Percentiles rank a stretch among this genome's conserved stretches.
phyloP scores from a whole-genome alignment of 371 early-diverging fungal genomes.

The Rhizopus stolonifer region DNA sequence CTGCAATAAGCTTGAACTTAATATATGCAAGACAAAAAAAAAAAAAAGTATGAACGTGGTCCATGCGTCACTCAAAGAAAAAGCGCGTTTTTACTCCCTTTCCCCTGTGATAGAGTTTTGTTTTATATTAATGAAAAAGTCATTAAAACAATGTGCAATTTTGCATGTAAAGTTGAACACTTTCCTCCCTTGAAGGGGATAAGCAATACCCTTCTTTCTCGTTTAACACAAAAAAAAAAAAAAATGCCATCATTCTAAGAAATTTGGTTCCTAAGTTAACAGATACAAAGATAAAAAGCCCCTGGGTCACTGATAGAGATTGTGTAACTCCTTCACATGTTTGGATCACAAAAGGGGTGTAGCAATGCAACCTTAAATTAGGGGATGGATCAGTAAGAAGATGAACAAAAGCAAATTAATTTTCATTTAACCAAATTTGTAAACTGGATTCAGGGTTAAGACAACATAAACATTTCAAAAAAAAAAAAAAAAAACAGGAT shows the following conservation, averaged over 20 bases:
- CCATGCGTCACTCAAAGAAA: not conserved
- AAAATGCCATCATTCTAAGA: not conserved
- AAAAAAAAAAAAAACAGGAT: too few species aligned
- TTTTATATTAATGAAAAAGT: not conserved
- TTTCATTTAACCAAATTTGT: not conserved
- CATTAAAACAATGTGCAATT: slow-evolving; percentile 1
- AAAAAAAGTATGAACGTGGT: not conserved
- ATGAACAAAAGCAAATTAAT: not conserved
- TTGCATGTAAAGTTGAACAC: not conserved
- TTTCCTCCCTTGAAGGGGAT: not conserved
- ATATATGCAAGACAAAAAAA: slow-evolving; percentile 2
- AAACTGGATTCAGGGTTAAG: too few species aligned
- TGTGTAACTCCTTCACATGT: not conserved
- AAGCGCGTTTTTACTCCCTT: not conserved
- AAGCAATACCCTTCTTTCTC: too few species aligned
- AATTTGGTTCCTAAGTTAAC: not conserved
- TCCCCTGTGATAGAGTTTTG: not conserved
- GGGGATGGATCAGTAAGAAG: too few species aligned
- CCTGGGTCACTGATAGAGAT: not conserved
- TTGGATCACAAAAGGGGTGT: too few species aligned
- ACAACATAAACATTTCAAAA: too few species aligned
- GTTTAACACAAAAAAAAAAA: too few species aligned
- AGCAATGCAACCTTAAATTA: not conserved
- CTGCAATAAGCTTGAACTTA: not conserved
- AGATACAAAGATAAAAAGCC: not conserved